phyloP scores from a whole-genome alignment of 192 early-diverging fungal genomes.

The Coemansia sp. region DNA sequence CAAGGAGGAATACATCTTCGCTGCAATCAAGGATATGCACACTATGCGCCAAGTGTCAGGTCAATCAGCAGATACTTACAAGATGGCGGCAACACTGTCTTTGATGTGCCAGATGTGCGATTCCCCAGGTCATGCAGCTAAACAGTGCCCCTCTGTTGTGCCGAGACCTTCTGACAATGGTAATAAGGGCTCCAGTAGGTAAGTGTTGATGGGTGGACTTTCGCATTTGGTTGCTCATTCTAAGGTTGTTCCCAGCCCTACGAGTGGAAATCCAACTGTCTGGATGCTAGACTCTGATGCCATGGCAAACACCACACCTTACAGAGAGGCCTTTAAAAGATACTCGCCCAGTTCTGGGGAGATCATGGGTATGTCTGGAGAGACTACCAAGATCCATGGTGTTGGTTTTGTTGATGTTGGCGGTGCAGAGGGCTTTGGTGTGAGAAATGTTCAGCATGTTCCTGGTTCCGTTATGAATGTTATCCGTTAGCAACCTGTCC shows the following conservation, averaged over 20 bases:
- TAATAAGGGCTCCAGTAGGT: slow-evolving; percentile 3
- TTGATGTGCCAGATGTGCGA: neutral
- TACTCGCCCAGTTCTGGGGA: slow-evolving; percentile 7
- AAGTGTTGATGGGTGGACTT: slow-evolving; percentile 7
- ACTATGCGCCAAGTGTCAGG: neutral
- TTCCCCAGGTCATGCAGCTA: neutral
- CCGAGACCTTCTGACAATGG: neutral
- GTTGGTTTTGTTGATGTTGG: slow-evolving; percentile 2
- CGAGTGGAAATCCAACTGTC: neutral
- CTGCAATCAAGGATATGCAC: neutral
- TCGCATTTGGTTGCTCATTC: slow-evolving; percentile 4
- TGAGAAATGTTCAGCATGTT: slow-evolving; percentile 2
- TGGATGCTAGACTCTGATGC: slow-evolving; percentile 5
- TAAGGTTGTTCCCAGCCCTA: neutral
- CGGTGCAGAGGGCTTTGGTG: slow-evolving; percentile 3
- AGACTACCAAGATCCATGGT: slow-evolving; percentile 7
- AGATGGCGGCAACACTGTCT: neutral
- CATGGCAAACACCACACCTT: slow-evolving; percentile 8
- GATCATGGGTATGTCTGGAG: slow-evolving; percentile 11
- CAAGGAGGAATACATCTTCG: neutral
- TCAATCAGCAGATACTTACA: neutral
- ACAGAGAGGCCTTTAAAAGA: neutral
- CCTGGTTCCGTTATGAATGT: slow-evolving; percentile 3
- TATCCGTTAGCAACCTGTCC: neutral
- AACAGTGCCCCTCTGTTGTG: neutral